Evolutionary conservation across 805 yeast genomes (phyloP), one percentile per base, ranked within the genome.

Genomic region (Yarrowia yakushimensis): DNA sequence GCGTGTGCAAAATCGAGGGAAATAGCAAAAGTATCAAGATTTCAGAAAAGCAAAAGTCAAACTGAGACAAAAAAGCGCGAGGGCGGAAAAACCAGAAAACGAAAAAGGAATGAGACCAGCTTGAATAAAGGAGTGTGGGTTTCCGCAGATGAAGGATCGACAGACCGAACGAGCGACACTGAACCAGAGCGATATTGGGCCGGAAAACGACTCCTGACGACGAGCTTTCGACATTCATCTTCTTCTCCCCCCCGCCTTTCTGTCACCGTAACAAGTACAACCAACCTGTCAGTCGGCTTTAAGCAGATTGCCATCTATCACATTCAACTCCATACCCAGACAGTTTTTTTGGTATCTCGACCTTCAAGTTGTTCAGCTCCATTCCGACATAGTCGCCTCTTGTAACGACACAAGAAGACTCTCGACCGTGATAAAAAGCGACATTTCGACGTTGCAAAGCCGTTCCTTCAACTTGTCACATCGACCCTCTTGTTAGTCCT

Each of bases 1-100:
- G 39, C 18, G 22, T 22, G 15, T n/a, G 27, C 28, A 22, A 22
- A 48, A 48, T 48, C 55, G 55, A 48, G 55, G 55, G 55, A 48
- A 46, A 48, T 48, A 48, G 55, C 55, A 48, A 48, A 48, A 48
- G 55, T 28, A 22, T 25, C 45, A 1, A 22, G 39, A 15, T 9
- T 31, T 22, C 9, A 4, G 23, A 48, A 48, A 48, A 27, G 15
- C n/a, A 22, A 48, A 48, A 48, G 39, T 22, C 10, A n/a, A 15
- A 22, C 9, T 15, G 31, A 46, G 18, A 18, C 54, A 46, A 46
- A 45, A 30, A 30, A 30, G 28, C 23, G 50, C 17, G 36, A 30
- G 25, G 52, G 52, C 50, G 50, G 50, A 43, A 43, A 28, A 43
- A 27, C 13, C n/a, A 13, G 36, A 45, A 45, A 45, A 45, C 52